Evolutionary conservation across 805 yeast species (phyloP), one percentile per base, ranked within the genome.

Genomic region (Yamadazyma philogaea): DNA sequence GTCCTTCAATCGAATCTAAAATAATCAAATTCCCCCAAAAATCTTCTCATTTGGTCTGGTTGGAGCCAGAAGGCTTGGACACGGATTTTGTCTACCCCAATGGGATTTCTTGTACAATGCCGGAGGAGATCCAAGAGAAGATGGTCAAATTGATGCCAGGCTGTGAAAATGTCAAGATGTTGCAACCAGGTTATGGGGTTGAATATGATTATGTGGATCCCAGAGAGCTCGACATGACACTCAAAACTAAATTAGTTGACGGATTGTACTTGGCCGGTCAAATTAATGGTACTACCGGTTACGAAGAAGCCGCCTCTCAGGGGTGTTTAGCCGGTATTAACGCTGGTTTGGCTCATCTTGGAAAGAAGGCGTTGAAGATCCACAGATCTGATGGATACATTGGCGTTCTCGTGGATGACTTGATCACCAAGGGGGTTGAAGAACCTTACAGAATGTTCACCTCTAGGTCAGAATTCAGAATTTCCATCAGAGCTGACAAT

Each of bases 391-490:
- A 89, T 58, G 97, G 96, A 1, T 90, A 87, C 54, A 75, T 87
- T 42, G 99, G 99, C 1, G 96, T 93, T 5, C 67, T 93, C 45
- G 82, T 93, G 37, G 99, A 93, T 62, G 99, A 93, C 66, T 71
- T 93, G 50, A 84, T 90, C 22, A 90, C 96, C 0, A 88, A 88
- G 60, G 99, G 99, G 15, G 96, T 93, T 1, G 87, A 82, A 46
- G 99, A 93, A 61, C 99, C 99, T 1, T 93, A 93, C 60, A 71
- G 99, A 49, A 93, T 93, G 99, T 93, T 93, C 58, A 93, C 99
- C 0, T 88, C 97, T 5, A 75, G 99, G 39, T 86, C 96, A 0
- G 99, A 93, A 60, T 93, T 88, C 60, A 73, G 99, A 57, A 79
- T 93, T 30, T 82, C 89, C 26, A 87, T 89, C 4, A 72, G 99